Percentiles rank a stretch among this genome's conserved stretches.
Conservation (phyloP, 2,329 filamentous ascomycete species). For the Mycocentrospora acerina region DNA sequence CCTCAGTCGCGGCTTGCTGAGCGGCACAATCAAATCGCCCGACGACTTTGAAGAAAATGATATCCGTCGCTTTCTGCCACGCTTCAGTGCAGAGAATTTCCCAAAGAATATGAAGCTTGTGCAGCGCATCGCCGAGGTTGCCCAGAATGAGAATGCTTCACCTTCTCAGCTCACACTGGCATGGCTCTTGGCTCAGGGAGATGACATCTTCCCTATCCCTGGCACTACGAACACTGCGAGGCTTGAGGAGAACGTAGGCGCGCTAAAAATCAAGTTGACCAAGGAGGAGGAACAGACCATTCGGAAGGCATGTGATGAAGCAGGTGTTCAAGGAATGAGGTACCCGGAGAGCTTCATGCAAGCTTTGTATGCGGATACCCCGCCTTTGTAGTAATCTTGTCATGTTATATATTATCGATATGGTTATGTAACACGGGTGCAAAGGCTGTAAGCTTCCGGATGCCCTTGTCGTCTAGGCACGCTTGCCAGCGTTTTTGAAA, state of each 20-base stretch:
- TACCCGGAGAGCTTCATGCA: constrained; percentile 1
- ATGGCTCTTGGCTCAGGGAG: constrained; percentile 42
- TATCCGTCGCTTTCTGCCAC: constrained; percentile 8
- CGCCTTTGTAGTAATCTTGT: too few species aligned
- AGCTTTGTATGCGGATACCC: too few species aligned
- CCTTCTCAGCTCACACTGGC: constrained; percentile 55
- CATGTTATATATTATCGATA: too few species aligned
- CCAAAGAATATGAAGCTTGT: constrained; percentile 30
- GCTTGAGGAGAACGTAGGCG: constrained; percentile 19
- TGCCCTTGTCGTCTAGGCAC: too few species aligned
- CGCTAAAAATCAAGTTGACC: constrained; percentile 12
- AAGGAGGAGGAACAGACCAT: constrained; percentile 18
- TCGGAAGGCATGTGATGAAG: constrained; percentile 11
- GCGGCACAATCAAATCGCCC: constrained; percentile 22
- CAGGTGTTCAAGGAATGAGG: constrained; percentile 7
- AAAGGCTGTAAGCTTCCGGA: too few species aligned
- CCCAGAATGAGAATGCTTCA: constrained; percentile 52
- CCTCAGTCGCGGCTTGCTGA: constrained; percentile 30
- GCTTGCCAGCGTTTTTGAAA: too few species aligned
- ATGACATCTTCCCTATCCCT: constrained; percentile 57
- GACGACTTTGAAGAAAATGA: constrained; percentile 46
- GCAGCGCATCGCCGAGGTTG: constrained; percentile 19
- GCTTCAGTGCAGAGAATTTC: constrained; percentile 24
- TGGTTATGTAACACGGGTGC: too few species aligned
- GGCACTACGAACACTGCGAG: constrained; percentile 36